phyloP scores from a whole-genome alignment of 331 rosid species.

The Rhamnella rubrinervis region DNA sequence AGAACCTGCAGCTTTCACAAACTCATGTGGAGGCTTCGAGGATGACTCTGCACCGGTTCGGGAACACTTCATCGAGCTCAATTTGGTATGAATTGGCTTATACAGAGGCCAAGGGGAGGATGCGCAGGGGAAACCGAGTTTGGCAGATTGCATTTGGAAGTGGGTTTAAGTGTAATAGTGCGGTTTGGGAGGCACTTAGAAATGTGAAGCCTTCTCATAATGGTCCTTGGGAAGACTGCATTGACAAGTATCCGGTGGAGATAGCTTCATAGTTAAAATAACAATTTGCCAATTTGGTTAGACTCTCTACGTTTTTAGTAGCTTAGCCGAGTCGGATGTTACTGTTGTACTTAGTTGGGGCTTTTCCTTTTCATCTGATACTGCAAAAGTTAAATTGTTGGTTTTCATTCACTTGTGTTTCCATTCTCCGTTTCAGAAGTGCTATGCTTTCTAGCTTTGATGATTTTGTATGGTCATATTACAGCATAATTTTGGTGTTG shows the following conservation, averaged over 20 bases:
- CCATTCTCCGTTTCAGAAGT: neutral
- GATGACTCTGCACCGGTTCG: conserved; percentile 68
- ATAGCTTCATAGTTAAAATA: conserved; percentile 23
- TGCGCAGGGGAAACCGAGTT: conserved; percentile 57
- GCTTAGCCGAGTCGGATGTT: neutral
- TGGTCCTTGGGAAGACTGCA: conserved; percentile 76
- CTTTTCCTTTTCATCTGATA: neutral
- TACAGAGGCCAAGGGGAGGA: conserved; percentile 60
- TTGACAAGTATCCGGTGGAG: conserved; percentile 61
- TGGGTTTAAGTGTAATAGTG: conserved; percentile 69
- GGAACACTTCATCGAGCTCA: conserved; percentile 73
- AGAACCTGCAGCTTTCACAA: conserved; percentile 53
- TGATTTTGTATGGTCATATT: too few relatives aligned
- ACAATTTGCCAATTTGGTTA: conserved; percentile 1
- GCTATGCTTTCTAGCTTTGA: too few relatives aligned
- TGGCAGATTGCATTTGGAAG: conserved; percentile 68
- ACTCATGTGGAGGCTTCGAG: conserved; percentile 69
- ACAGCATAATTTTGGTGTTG: too few relatives aligned
- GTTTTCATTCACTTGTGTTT: conserved; percentile 5
- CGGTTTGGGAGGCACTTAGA: conserved; percentile 61
- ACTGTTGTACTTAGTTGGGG: conserved; percentile 21
- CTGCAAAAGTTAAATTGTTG: conserved; percentile 16
- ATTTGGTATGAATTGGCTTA: conserved; percentile 73
- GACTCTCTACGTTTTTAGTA: conserved; percentile 21
- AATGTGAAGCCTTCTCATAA: conserved; percentile 52